phyloP scores from a whole-genome alignment of 345 rosid genomes.

The Passiflora organensis region DNA sequence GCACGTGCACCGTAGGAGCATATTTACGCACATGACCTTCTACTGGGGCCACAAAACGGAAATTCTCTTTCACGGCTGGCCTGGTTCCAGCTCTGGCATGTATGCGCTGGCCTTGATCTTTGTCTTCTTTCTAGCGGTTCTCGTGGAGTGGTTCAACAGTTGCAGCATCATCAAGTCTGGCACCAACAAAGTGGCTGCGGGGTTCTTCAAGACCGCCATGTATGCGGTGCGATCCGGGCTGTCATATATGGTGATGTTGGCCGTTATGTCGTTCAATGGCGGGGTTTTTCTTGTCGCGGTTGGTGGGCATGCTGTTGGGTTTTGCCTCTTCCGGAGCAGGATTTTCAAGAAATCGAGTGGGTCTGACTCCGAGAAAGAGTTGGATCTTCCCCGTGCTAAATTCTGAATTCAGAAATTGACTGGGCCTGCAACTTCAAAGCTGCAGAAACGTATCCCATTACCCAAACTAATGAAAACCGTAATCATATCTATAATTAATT shows the following conservation, averaged over 20 bases:
- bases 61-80: conserved; percentile 76
- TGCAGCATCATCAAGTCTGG: conserved; percentile 43
- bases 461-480: too few relatives aligned
- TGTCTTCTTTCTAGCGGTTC: conserved; percentile 51
- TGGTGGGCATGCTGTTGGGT: conserved; percentile 70
- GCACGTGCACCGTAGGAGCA: conserved; percentile 15
- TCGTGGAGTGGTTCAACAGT: conserved; percentile 50
- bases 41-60: conserved; percentile 61
- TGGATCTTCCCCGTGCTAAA: conserved; percentile 11
- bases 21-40: conserved; percentile 24
- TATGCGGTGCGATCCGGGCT: conserved; percentile 47
- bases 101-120: conserved; percentile 59
- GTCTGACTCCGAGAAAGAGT: conserved; percentile 11
- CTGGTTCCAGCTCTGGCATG: conserved; percentile 54
- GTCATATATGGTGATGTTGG: conserved; percentile 65
- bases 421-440: too few relatives aligned
- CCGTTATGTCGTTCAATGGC: conserved; percentile 79
- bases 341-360: conserved; percentile 35
- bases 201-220: conserved; percentile 51
- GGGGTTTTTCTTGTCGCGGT: conserved; percentile 66
- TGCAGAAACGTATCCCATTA: too few relatives aligned
- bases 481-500: too few relatives aligned
- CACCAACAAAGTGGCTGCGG: conserved; percentile 42
- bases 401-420: too few relatives aligned
- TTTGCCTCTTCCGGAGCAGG: conserved; percentile 50